Percentiles rank a stretch among this genome's conserved stretches.
Evolutionary conservation across 805 yeast genomes (phyloP).

Genomic region (Kodamaea lidongshanica): DNA sequence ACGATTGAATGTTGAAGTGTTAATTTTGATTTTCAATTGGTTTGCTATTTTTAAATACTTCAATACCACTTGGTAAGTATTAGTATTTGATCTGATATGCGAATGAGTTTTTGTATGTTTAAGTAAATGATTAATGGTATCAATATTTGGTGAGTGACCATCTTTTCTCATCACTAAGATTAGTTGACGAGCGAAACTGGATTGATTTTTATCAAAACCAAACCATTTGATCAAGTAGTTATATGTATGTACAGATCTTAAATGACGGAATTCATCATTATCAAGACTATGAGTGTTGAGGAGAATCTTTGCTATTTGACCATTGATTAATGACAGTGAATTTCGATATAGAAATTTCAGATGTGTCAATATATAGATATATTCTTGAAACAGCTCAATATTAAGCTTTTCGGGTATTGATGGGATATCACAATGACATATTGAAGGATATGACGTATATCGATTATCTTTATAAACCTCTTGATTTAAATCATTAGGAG

Average conservation of each 20-base stretch:
- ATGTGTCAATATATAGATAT: slow-evolving; percentile 33
- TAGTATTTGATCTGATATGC: slow-evolving; percentile 24
- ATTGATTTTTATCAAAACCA: slow-evolving; percentile 36
- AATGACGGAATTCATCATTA: slow-evolving; percentile 23
- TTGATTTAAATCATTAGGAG: slow-evolving; percentile 24
- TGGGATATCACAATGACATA: slow-evolving; percentile 27
- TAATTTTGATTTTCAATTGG: slow-evolving; percentile 19
- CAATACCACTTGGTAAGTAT: slow-evolving; percentile 26
- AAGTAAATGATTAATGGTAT: slow-evolving; percentile 34
- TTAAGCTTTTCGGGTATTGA: slow-evolving; percentile 25
- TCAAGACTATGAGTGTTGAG: slow-evolving; percentile 33
- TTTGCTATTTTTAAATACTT: slow-evolving; percentile 27
- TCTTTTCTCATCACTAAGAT: slow-evolving; percentile 37
- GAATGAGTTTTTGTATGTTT: slow-evolving; percentile 28
- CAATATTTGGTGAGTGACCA: slow-evolving; percentile 34
- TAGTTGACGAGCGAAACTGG: slow-evolving; percentile 33
- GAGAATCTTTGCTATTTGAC: slow-evolving; percentile 33
- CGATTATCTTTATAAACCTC: not conserved
- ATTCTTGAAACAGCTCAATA: slow-evolving; percentile 24
- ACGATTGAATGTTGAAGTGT: slow-evolving; percentile 32
- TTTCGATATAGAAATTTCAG: slow-evolving; percentile 25
- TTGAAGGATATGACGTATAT: slow-evolving; percentile 15
- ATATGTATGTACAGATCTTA: slow-evolving; percentile 31
- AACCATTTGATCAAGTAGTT: slow-evolving; percentile 36
- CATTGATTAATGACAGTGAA: slow-evolving; percentile 28